phyloP scores from a whole-genome alignment of 257 asterid genomes.

The Leonotis leonurus region DNA sequence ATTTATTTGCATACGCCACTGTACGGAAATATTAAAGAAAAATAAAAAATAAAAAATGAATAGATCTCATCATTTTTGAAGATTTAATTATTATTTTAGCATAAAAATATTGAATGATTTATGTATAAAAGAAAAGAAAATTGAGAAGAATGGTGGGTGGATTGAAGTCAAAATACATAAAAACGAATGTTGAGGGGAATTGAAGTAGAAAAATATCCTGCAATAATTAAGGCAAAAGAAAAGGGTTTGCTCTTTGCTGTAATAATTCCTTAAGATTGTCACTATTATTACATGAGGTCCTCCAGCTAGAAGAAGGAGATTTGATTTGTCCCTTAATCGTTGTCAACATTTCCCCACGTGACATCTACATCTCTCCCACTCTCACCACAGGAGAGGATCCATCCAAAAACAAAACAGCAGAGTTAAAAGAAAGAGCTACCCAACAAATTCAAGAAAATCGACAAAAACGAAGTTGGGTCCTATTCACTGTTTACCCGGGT shows the following conservation, averaged over 20 bases:
- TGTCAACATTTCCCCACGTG: slow-evolving; percentile 32
- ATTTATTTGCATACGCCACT: too few species aligned
- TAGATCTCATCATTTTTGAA: too few species aligned
- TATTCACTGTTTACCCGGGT: slow-evolving; percentile 24
- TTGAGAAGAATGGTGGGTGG: too few species aligned
- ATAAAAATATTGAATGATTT: too few species aligned
- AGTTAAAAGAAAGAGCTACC: slow-evolving; percentile 3
- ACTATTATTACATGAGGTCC: neutral
- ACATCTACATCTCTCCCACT: slow-evolving; percentile 17
- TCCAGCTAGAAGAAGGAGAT: neutral
- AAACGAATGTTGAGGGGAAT: neutral
- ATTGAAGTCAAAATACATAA: neutral
- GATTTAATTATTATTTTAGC: too few species aligned
- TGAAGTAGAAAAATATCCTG: neutral
- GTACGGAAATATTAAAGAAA: too few species aligned
- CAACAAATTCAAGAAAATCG: slow-evolving; percentile 8
- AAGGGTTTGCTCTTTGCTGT: neutral
- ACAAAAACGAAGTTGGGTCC: slow-evolving; percentile 22
- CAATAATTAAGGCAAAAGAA: neutral
- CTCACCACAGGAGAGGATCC: neutral
- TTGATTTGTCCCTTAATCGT: slow-evolving; percentile 3
- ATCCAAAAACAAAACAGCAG: neutral
- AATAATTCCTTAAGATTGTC: neutral
- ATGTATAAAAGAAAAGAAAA: too few species aligned
- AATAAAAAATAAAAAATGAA: too few species aligned